A percentile compares a stretch with the other conserved stretches of the same genome.
These are phyloP conservation scores for Lathyrus aphaca DNA, from an alignment of 306 rosid genomes.

Conservation along the genomic window DNA sequence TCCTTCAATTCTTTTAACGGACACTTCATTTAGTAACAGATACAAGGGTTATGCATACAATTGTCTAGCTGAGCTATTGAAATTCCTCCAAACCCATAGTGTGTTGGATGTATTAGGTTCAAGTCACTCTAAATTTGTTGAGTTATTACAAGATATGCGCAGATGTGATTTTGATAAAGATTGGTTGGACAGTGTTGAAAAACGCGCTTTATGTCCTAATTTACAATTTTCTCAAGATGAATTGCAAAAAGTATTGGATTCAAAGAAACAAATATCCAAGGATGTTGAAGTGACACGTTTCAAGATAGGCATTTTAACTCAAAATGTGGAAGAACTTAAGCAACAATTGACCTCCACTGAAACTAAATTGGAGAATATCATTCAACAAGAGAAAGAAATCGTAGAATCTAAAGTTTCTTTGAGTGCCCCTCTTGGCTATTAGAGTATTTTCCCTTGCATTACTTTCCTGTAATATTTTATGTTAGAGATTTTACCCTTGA, in stretches of 20 bases:
- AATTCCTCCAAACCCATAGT: too few species aligned
- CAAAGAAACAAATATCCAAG: neutral
- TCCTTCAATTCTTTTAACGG: neutral
- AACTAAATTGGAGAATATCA: neutral
- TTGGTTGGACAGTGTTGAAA: neutral
- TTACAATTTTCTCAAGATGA: neutral
- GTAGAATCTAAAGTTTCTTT: neutral
- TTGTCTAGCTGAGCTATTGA: too few species aligned
- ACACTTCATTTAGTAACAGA: neutral
- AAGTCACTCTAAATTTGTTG: neutral
- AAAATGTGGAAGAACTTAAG: neutral
- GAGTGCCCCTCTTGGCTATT: neutral
- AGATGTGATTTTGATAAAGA: neutral
- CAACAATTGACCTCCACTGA: neutral
- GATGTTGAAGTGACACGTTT: neutral
- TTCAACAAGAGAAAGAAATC: neutral
- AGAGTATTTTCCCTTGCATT: neutral
- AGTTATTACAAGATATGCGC: neutral
- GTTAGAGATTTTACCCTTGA: too few species aligned
- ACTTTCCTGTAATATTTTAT: fast-evolving
- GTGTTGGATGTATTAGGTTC: too few species aligned
- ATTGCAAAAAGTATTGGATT: neutral
- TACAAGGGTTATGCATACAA: neutral
- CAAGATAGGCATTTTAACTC: neutral
- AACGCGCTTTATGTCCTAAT: neutral